Base-by-base conservation (phyloP, 345 rosid species). In the Cardiospermum halicacabum region DNA sequence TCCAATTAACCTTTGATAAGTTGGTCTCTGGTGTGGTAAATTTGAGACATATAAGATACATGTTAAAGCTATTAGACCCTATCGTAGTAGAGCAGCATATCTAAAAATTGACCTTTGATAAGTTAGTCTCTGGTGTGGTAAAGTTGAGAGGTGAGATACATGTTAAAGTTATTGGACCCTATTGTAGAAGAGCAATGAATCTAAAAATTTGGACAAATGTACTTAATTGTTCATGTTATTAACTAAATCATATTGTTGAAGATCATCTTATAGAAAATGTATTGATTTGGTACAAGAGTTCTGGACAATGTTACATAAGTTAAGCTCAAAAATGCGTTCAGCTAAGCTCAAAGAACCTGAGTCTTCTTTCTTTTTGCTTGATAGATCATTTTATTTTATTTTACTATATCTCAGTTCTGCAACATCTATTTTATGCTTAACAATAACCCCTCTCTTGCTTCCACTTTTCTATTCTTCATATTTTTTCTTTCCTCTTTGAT, bases 111-210 rank as follows among this genome's bases (percentile, higher is more conserved):
- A n/a, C n/a, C n/a, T 49, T 34, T 63, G 27, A 12, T 63, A 21
- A 31, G 56, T 15, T 63, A 15, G 15, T 34, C 15, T n/a, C 50
- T 49, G 45, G 43, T 62, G 57, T 63, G 24, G 51, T 24, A 51
- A 2, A 15, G 24, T 49, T 47, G 15, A 34, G 27, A 2, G 32
- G 9, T 50, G 16, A 2, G 22, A 50, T 16, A 49, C 34, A 34
- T 36, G 15, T 16, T 5, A 34, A 34, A 63, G 66, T 42, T 26
- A 48, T 19, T 48, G 15, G 36, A 62, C 28, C 21, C 43, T 62
- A 18, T 62, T 30, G 28, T 60, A 27, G 12, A 42, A 19, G 42
- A 27, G 21, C 45, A 8, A 28, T 40, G 31, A 18, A 15, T 4
- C 13, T 62, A 6, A 36, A 47, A 61, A 48, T 47, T 15, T 47